Evolutionary conservation across 306 rosid genomes (phyloP).

Genomic region (Castanea mollissima): DNA sequence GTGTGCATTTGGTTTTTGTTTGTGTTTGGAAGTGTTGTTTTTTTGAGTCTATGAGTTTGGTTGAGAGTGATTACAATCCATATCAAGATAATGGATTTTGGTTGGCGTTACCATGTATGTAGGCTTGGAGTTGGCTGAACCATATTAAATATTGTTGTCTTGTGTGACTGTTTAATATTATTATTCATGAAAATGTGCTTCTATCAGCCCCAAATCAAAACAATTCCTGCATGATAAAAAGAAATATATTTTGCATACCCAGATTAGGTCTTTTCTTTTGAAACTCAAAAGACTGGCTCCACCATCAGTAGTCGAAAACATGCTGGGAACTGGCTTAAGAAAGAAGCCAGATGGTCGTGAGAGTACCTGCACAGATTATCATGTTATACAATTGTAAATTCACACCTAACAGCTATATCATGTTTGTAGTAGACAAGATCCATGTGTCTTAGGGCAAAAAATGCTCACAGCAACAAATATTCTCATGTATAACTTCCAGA

Average conservation of each 20-base stretch:
- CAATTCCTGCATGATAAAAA: slow-evolving; percentile 12
- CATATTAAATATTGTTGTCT: no score
- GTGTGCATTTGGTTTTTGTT: no score
- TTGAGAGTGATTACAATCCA: no score
- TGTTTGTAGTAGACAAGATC: neutral
- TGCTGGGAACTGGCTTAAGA: slow-evolving; percentile 82
- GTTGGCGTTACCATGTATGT: no score
- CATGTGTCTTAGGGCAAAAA: neutral
- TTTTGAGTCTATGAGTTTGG: no score
- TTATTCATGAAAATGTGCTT: no score
- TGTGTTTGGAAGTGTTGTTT: no score
- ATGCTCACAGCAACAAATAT: neutral
- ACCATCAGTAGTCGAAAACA: slow-evolving; percentile 64
- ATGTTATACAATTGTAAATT: slow-evolving; percentile 3
- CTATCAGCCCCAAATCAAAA: no score
- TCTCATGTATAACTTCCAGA: neutral
- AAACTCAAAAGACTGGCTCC: slow-evolving; percentile 88
- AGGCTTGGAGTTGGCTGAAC: no score
- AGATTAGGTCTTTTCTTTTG: slow-evolving; percentile 72
- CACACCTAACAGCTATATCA: neutral
- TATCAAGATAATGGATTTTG: no score
- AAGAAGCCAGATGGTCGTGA: slow-evolving; percentile 86
- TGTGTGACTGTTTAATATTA: no score
- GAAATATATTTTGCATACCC: slow-evolving; percentile 55
- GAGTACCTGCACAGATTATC: slow-evolving; percentile 60